A percentile compares a stretch with the other conserved stretches of the same genome.
Conservation (phyloP, 305 asterid genomes). For the Solanum aculeatissimum region DNA sequence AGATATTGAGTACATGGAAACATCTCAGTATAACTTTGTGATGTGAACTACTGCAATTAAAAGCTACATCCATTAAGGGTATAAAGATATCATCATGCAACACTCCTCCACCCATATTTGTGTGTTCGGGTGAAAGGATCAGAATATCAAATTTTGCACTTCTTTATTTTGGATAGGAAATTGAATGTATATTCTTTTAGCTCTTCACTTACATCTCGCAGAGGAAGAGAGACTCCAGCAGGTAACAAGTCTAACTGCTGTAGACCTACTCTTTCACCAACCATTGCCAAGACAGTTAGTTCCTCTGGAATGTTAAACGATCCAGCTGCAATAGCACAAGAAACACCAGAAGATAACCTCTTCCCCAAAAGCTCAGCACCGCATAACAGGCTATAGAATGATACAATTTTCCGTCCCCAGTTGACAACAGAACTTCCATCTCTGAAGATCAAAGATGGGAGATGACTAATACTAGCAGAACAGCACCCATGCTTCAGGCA, state of each 20-base stretch:
- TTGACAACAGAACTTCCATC: conserved; percentile 57
- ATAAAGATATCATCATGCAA: not conserved
- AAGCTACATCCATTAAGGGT: conserved; percentile 2
- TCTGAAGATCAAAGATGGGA: conserved; percentile 60
- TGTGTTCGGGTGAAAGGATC: not conserved
- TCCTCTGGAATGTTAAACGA: conserved; percentile 55
- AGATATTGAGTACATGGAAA: not conserved
- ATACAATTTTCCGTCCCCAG: conserved; percentile 84
- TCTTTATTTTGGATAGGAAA: not conserved
- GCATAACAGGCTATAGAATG: conserved; percentile 80
- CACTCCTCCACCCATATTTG: not conserved
- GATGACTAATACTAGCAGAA: conserved; percentile 50
- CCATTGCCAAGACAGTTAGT: conserved; percentile 84
- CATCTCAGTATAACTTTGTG: not conserved
- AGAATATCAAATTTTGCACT: not conserved
- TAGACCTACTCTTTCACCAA: conserved; percentile 89
- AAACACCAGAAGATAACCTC: conserved; percentile 74
- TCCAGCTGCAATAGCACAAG: conserved; percentile 65
- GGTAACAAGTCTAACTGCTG: conserved; percentile 91
- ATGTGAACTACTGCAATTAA: not conserved
- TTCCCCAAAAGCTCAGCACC: conserved; percentile 64
- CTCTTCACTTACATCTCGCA: conserved; percentile 73
- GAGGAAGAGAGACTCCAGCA: conserved; percentile 88
- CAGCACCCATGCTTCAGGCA: conserved; percentile 67
- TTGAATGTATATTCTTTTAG: not conserved